Evolutionary conservation across 2,329 filamentous ascomycete genomes (phyloP).

Genomic region (Alternaria triticina): DNA sequence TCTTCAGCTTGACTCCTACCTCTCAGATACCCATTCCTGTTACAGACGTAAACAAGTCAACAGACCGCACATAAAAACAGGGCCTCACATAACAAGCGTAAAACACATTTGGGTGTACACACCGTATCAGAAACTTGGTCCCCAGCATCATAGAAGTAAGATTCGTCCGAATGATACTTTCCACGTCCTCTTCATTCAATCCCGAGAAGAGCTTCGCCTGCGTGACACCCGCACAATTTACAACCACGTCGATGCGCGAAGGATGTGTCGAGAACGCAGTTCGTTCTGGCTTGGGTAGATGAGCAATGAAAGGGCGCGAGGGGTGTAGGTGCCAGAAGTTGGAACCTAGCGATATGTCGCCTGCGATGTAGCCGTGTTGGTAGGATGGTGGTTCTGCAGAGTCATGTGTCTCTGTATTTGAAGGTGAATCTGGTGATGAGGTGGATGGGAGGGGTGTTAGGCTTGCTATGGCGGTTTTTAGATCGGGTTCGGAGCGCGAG

Average conservation of each 20-base stretch:
- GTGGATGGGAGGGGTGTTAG: slow-evolving; percentile 20
- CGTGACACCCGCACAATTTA: slow-evolving; percentile 81
- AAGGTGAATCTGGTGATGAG: background rate
- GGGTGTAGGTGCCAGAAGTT: slow-evolving; percentile 30
- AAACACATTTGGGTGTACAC: background rate
- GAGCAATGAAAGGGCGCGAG: background rate
- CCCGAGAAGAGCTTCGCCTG: slow-evolving; percentile 69
- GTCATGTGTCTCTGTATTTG: background rate
- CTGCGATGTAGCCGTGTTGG: slow-evolving; percentile 34
- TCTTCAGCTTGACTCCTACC: slow-evolving; percentile 30
- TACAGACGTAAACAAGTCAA: background rate
- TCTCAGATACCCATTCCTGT: slow-evolving; percentile 20
- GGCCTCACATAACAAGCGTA: no score
- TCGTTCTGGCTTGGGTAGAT: slow-evolving; percentile 5
- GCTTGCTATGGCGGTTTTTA: slow-evolving; percentile 31
- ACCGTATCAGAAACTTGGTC: slow-evolving; percentile 60
- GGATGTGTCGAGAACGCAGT: background rate
- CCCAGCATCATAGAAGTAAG: slow-evolving; percentile 69
- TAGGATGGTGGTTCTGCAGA: background rate
- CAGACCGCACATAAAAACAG: background rate
- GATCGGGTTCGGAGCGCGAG: slow-evolving; percentile 32
- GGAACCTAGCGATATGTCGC: slow-evolving; percentile 28
- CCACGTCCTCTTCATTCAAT: slow-evolving; percentile 59
- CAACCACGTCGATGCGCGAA: slow-evolving; percentile 59
- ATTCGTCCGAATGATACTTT: slow-evolving; percentile 71